These are phyloP conservation scores for Thalassiosira mediterranea DNA, from an alignment of 352 stramenopile genomes.

Conservation along the genomic window DNA sequence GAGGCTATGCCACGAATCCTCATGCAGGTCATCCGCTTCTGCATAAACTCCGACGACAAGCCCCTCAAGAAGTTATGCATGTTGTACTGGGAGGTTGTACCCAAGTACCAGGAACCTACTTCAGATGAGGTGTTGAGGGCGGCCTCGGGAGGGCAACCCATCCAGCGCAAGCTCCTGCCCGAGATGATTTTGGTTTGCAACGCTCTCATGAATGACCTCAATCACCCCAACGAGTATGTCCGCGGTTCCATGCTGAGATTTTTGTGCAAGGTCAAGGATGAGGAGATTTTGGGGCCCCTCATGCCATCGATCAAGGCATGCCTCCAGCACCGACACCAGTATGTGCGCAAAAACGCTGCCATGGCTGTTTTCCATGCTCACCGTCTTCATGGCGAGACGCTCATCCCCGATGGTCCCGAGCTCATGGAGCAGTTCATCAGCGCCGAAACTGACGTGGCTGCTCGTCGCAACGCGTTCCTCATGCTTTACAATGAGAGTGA, in stretches of 20 bases:
- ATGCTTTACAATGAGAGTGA: slow-evolving; percentile 99
- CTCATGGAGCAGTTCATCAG: slow-evolving; percentile 95
- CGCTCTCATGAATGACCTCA: slow-evolving; percentile 98
- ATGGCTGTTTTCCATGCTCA: slow-evolving; percentile 98
- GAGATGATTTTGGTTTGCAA: slow-evolving; percentile 99
- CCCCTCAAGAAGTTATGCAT: slow-evolving; percentile 99
- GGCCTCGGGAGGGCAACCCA: slow-evolving; percentile 64
- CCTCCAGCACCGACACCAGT: slow-evolving; percentile 97
- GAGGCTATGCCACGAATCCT: slow-evolving; percentile 98
- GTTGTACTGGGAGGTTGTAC: slow-evolving; percentile 99
- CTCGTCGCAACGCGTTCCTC: slow-evolving; percentile 97
- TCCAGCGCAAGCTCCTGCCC: slow-evolving; percentile 92
- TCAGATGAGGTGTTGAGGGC: slow-evolving; percentile 69
- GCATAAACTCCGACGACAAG: slow-evolving; percentile 98
- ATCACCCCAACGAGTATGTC: slow-evolving; percentile 99
- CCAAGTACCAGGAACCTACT: slow-evolving; percentile 92
- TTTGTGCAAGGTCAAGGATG: slow-evolving; percentile 98
- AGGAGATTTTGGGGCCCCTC: slow-evolving; percentile 93
- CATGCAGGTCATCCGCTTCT: slow-evolving; percentile 99
- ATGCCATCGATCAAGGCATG: slow-evolving; percentile 93
- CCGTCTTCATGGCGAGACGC: slow-evolving; percentile 84
- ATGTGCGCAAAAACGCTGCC: slow-evolving; percentile 98
- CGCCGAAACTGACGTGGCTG: slow-evolving; percentile 91
- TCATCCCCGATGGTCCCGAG: slow-evolving; percentile 98
- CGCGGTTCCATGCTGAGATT: slow-evolving; percentile 99